Conservation (phyloP, 352 stramenopile species). For the Phytophthora lateralis region DNA sequence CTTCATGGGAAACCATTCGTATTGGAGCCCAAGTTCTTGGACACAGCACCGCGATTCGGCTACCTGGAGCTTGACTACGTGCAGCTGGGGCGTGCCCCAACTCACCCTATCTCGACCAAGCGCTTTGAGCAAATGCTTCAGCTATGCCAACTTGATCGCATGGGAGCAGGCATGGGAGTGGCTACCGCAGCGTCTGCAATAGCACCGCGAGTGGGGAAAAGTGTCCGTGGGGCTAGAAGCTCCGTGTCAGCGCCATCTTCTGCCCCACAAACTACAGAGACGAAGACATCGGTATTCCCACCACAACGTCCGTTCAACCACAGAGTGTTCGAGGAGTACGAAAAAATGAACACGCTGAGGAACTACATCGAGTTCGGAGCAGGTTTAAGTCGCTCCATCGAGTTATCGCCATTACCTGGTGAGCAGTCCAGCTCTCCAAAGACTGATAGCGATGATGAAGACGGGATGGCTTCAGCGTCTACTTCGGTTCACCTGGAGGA, state of each 20-base stretch:
- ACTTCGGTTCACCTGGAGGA: not conserved
- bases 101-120: constrained; percentile 57
- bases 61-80: constrained; percentile 82
- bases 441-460: constrained; percentile 30
- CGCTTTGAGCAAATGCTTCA: constrained; percentile 71
- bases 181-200: not conserved
- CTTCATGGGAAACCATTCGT: constrained; percentile 67
- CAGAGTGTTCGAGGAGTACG: constrained; percentile 56
- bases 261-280: not conserved
- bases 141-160: constrained; percentile 59
- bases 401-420: constrained; percentile 35
- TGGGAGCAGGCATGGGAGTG: constrained; percentile 46
- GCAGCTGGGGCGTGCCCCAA: constrained; percentile 46
- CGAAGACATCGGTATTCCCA: constrained; percentile 37
- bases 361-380: constrained; percentile 72
- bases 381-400: constrained; percentile 48
- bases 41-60: constrained; percentile 69
- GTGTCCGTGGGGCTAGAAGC: constrained; percentile 2
- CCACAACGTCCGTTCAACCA: constrained; percentile 45
- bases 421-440: constrained; percentile 1
- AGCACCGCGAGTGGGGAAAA: constrained; percentile 1
- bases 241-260: constrained; percentile 3
- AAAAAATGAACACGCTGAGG: constrained; percentile 67
- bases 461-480: not conserved
- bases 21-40: constrained; percentile 64